These are phyloP conservation scores for Fusarium nisikadoi DNA, from an alignment of 2,329 filamentous ascomycete species.

Conservation along the genomic window DNA sequence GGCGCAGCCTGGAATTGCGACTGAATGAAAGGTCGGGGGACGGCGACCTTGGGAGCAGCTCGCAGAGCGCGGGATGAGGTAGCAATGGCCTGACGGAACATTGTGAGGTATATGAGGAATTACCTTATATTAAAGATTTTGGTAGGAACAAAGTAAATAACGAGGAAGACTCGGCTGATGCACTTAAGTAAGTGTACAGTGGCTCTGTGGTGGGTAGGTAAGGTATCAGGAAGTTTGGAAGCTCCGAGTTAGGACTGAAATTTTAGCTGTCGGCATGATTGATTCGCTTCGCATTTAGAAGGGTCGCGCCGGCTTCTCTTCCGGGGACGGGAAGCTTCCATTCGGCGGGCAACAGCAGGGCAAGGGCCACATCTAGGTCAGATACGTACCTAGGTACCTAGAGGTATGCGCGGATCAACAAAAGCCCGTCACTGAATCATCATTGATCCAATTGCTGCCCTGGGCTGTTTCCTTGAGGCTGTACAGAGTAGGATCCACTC, in stretches of 20 bases:
- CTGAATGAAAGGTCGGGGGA: conserved; percentile 50
- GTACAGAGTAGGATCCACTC: conserved; percentile 33
- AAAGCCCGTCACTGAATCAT: conserved; percentile 38
- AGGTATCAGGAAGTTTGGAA: conserved; percentile 43
- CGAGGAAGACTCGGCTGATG: conserved; percentile 16
- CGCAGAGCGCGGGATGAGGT: conserved; percentile 58
- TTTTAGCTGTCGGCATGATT: conserved; percentile 46
- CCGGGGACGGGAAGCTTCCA: conserved; percentile 37
- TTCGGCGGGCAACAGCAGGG: conserved; percentile 8
- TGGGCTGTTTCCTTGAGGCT: background rate
- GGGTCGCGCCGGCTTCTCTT: conserved; percentile 40
- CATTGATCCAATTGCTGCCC: conserved; percentile 22
- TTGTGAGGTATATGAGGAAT: conserved; percentile 42
- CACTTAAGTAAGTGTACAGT: conserved; percentile 33
- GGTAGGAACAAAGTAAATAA: conserved; percentile 5
- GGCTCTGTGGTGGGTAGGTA: conserved; percentile 28
- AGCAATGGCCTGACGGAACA: conserved; percentile 60
- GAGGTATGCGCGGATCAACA: conserved; percentile 44
- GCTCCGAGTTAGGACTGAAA: conserved; percentile 43
- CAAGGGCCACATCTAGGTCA: conserved; percentile 11
- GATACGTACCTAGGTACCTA: background rate
- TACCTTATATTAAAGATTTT: conserved; percentile 2
- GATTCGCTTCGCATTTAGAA: conserved; percentile 25
- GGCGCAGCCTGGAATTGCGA: conserved; percentile 53
- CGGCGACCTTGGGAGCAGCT: conserved; percentile 52